These are phyloP conservation scores for Penicillium sp. DNA, from an alignment of 2,329 filamentous ascomycete species.

Conservation along the genomic window DNA sequence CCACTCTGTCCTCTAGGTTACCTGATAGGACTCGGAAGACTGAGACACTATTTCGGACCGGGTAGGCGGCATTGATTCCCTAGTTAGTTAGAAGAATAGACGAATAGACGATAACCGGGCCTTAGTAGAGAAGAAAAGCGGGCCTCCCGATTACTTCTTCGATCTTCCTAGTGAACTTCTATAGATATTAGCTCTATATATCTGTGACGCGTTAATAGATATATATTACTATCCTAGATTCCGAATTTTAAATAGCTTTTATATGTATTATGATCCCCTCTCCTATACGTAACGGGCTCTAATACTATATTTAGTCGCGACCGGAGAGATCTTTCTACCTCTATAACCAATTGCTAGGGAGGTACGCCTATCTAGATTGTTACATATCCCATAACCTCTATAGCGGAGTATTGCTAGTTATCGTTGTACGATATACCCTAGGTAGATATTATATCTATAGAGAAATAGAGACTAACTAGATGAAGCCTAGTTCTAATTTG, in stretches of 20 bases:
- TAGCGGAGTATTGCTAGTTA: not conserved
- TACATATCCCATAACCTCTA: not conserved
- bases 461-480: not conserved
- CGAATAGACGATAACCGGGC: not conserved
- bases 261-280: not conserved
- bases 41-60: not conserved
- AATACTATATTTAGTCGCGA: not conserved
- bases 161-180: not conserved
- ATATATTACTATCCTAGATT: not conserved
- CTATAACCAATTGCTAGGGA: not conserved
- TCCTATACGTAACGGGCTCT: not conserved
- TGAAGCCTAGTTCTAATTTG: not conserved
- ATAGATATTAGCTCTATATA: not conserved
- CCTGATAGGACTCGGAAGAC: not conserved
- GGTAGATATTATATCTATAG: not conserved
- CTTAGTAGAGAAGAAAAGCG: not conserved
- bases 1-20: not conserved
- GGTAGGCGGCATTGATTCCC: conserved; percentile 6
- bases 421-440: not conserved
- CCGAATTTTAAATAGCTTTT: not conserved
- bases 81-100: not conserved
- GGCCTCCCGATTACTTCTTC: not conserved
- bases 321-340: not conserved
- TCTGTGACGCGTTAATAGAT: not conserved
- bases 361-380: not conserved